Conservation (phyloP, 306 rosid species). For the Sophora flavescens region DNA sequence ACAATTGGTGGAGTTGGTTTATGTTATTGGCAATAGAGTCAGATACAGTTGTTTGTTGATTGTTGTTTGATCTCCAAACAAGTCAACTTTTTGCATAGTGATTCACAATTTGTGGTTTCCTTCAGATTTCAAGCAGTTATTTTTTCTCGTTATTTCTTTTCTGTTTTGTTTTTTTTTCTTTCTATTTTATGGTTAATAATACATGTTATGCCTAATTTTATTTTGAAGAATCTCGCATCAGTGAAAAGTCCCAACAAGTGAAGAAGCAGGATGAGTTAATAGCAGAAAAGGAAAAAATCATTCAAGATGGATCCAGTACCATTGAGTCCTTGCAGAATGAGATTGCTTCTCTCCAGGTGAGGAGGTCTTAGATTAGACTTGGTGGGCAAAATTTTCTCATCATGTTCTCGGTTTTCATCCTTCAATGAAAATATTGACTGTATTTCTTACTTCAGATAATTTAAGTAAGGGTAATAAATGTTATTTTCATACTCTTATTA, state of each 20-base stretch:
- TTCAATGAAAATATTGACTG: conserved; percentile 11
- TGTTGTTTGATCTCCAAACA: conserved; percentile 45
- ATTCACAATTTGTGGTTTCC: background rate
- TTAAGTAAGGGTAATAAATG: background rate
- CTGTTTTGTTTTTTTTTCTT: background rate
- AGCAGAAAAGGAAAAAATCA: conserved; percentile 65
- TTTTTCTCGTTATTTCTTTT: background rate
- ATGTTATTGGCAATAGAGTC: conserved; percentile 36
- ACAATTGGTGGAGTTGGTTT: background rate
- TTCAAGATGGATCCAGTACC: conserved; percentile 57
- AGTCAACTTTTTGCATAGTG: conserved; percentile 53
- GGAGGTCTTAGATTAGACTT: conserved; percentile 20
- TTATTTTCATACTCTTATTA: background rate
- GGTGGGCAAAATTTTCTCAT: background rate
- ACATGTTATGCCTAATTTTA: conserved; percentile 14
- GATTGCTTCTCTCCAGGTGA: conserved; percentile 83
- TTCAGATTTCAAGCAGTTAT: background rate
- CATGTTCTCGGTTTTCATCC: background rate
- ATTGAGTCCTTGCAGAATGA: conserved; percentile 71
- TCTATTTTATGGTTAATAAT: background rate
- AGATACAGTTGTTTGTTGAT: conserved; percentile 62
- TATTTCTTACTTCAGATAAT: background rate
- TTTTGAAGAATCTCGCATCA: conserved; percentile 68
- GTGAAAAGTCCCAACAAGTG: conserved; percentile 63
- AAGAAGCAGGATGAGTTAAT: conserved; percentile 66